These are phyloP conservation scores for Corinectria fuckeliana DNA, from an alignment of 2,329 filamentous ascomycete genomes.

Conservation along the genomic window DNA sequence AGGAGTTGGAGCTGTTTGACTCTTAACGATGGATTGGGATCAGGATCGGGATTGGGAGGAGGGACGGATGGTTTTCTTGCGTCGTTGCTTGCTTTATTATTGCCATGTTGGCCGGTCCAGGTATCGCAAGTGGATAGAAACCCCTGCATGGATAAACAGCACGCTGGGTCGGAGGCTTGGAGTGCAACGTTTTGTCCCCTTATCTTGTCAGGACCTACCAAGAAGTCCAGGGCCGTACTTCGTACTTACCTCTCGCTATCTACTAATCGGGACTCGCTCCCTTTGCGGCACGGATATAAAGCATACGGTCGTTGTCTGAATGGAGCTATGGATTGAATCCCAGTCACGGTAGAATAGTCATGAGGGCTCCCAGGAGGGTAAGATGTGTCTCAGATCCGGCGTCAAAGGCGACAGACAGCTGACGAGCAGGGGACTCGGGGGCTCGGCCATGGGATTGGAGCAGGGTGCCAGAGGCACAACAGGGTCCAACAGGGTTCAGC, in stretches of 20 bases:
- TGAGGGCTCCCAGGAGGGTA: neutral
- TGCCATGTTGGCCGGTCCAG: neutral
- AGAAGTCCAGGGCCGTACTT: neutral
- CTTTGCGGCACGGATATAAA: neutral
- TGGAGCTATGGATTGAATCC: neutral
- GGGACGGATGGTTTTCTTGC: neutral
- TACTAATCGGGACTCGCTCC: too few species aligned
- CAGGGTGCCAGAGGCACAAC: slow-evolving; percentile 5
- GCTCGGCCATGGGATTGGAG: slow-evolving; percentile 23
- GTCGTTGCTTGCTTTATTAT: neutral
- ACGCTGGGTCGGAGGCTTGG: slow-evolving; percentile 10
- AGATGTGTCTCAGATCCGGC: slow-evolving; percentile 4
- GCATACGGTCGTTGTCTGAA: neutral
- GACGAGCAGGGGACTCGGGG: slow-evolving; percentile 21
- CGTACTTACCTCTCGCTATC: neutral
- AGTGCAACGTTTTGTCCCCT: neutral
- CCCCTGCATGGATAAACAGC: neutral
- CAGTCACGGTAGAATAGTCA: neutral
- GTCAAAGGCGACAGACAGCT: slow-evolving; percentile 4
- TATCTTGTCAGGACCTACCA: neutral
- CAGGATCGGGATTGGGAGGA: neutral
- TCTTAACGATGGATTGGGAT: neutral
- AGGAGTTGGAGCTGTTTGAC: slow-evolving; percentile 1
- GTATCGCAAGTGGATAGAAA: slow-evolving; percentile 14
- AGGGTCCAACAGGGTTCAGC: slow-evolving; percentile 5